Evolutionary conservation across 208 protist genomes (phyloP), one percentile per base, ranked within the genome.

Genomic region (Porcisia hertigi): DNA sequence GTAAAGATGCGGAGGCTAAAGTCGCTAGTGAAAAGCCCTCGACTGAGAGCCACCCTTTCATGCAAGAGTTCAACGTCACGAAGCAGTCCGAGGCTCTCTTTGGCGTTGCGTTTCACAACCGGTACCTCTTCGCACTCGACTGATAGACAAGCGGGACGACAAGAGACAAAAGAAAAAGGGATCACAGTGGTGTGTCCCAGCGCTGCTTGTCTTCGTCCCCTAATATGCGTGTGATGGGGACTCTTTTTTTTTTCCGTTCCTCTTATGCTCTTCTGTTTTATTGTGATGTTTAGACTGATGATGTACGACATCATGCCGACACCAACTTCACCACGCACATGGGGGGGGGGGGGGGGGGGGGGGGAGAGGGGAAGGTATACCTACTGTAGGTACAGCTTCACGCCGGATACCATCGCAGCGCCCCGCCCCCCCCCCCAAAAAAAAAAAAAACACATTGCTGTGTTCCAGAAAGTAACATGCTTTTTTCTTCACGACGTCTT

Each of bases 41-140:
- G 16, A 18, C 36, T 1, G 58, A 70, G 52, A 43, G 49, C 55
- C 25, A 63, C 2, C 12, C 71, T 6, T n/a, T 55, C 1, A 59
- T 75, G 18, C 69, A 87, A n/a, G 91, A 96, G 64, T 98, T 94
- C 78, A 94, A 96, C 76, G 87, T 85, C 76, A 85, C 90, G 25
- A 94, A 92, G 73, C 88, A 91, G 73, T 85, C 88, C 20, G 87
- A 96, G 79, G 73, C 82, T 63, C 78, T 98, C 1, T 94, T 98
- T 69, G 94, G 94, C 6, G 87, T 98, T 18, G 82, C 86, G 16
- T 91, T 98, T 76, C 87, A 95, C 67, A 98, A 98, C 79, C 91
- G 94, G 9, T 98, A 96, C 76, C 78, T 98, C 23, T 98, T 98
- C 77, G 87, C 92, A 53, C 74, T 98, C 8, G 94, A 98, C 73